These are phyloP conservation scores for Globisporangium perplexum DNA, from an alignment of 352 stramenopile species.

Conservation along the genomic window DNA sequence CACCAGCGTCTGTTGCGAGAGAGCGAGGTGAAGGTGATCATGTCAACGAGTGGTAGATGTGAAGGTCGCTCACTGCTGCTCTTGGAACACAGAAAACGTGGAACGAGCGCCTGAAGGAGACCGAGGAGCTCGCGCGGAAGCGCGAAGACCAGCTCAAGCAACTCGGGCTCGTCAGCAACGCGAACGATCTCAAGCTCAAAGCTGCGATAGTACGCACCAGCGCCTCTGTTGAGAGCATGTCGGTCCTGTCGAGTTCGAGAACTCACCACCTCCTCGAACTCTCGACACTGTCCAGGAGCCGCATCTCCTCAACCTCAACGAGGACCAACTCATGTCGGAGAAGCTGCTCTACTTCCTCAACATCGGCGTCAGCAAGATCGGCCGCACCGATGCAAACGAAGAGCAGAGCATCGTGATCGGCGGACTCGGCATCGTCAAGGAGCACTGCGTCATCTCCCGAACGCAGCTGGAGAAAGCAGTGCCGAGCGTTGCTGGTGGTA, in stretches of 20 bases:
- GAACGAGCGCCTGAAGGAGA: conserved; percentile 74
- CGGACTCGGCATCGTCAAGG: conserved; percentile 70
- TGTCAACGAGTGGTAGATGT: background rate
- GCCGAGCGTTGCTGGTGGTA: background rate
- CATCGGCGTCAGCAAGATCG: conserved; percentile 47
- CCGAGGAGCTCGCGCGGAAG: conserved; percentile 73
- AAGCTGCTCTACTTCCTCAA: conserved; percentile 81
- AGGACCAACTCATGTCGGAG: conserved; percentile 84
- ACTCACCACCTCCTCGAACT: background rate
- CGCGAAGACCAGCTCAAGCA: conserved; percentile 76
- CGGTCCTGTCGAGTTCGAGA: background rate
- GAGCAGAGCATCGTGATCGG: conserved; percentile 76
- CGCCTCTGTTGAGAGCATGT: background rate
- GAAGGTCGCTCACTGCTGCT: background rate
- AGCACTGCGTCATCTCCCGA: conserved; percentile 54
- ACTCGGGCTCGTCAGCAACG: conserved; percentile 52
- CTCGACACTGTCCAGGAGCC: conserved; percentile 29
- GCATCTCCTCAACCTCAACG: conserved; percentile 82
- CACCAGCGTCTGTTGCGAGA: conserved; percentile 68
- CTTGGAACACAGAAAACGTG: conserved; percentile 56
- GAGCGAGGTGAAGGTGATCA: conserved; percentile 40
- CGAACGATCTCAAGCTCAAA: conserved; percentile 51
- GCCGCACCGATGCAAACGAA: conserved; percentile 52
- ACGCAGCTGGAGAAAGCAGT: background rate
- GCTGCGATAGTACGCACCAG: conserved; percentile 28